Evolutionary conservation across 306 rosid genomes (phyloP), one percentile per base, ranked within the genome.

Genomic region (Ochetophila trinervis): DNA sequence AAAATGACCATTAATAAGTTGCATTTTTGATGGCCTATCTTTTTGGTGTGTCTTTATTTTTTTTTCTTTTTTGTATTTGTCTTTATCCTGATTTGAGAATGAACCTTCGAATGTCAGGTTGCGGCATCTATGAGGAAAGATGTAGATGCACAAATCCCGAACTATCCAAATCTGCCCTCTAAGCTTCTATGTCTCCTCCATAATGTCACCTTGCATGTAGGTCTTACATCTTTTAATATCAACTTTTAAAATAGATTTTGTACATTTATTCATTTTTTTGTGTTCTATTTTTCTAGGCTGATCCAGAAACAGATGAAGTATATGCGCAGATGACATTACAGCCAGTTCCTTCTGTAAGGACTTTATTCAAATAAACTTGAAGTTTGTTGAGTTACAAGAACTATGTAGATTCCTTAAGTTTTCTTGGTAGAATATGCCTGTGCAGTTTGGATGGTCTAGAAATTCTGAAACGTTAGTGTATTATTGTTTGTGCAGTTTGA

Each of bases 311-410:
- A 0, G 97, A 93, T 53, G 90, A 90, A 83, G 95, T 93, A 0
- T 93, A 93, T 77, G 97, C 97, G 20, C 97, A 88, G 88, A 84
- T 93, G 91, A 93, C 96, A 20, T 91, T 93, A 40, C 97, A 76
- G 58, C 99, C 99, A 0, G 86, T 90, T 62, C 78, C 88, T 52
- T 79, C 90, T 18, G 99, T 90, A 87, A 84, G 87, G 51, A 56
- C 56, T 53, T 21, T 40, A 32, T 55, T 68, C 63, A 18, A 44
- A 65, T 2, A 42, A 72, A 22, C 72, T 4, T 7, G 57, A 54
- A 18, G 40, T 18, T 60, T 23, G 42, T 53, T 30, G 35, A 10
- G 53, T 48, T 10, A 48, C 14, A 14, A 47, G 11, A 44, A 24
- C 20, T 49, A n/a, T 52, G 53, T n/a, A 57, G 55, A 47, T 45